These are phyloP conservation scores for Verticillium tricorpus DNA, from an alignment of 2,329 filamentous ascomycete species.

Conservation along the genomic window DNA sequence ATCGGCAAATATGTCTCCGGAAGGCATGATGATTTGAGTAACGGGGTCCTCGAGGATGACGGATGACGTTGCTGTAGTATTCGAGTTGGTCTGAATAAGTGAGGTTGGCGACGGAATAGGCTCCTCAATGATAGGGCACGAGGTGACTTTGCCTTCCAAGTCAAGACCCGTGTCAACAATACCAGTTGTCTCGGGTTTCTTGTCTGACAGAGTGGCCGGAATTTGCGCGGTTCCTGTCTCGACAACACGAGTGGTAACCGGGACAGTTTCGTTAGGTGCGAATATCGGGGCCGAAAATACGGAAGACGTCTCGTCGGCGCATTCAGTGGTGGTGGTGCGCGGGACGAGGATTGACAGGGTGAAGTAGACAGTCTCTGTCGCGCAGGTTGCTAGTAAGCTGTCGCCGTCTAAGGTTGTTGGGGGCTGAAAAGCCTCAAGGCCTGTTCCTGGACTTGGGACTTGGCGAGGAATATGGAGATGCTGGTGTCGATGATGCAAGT, in stretches of 20 bases:
- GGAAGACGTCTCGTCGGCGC: neutral
- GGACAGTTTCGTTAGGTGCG: conserved; percentile 14
- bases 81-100: conserved; percentile 16
- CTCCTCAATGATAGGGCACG: conserved; percentile 20
- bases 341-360: neutral
- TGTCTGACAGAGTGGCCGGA: conserved; percentile 21
- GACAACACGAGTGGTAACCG: conserved; percentile 17
- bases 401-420: neutral
- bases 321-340: neutral
- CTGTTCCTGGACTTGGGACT: neutral
- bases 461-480: neutral
- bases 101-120: conserved; percentile 32
- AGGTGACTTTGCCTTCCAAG: conserved; percentile 14
- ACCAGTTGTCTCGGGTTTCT: conserved; percentile 25
- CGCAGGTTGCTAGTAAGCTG: neutral
- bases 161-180: conserved; percentile 18
- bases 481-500: neutral
- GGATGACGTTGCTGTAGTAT: neutral
- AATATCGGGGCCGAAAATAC: neutral
- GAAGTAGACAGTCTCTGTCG: neutral
- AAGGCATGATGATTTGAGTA: conserved; percentile 17
- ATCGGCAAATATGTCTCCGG: conserved; percentile 48
- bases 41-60: neutral
- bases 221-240: conserved; percentile 21
- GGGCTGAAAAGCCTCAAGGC: neutral